These are phyloP conservation scores for Podila clonocystis DNA, from an alignment of 192 early-diverging fungal species.

Conservation along the genomic window DNA sequence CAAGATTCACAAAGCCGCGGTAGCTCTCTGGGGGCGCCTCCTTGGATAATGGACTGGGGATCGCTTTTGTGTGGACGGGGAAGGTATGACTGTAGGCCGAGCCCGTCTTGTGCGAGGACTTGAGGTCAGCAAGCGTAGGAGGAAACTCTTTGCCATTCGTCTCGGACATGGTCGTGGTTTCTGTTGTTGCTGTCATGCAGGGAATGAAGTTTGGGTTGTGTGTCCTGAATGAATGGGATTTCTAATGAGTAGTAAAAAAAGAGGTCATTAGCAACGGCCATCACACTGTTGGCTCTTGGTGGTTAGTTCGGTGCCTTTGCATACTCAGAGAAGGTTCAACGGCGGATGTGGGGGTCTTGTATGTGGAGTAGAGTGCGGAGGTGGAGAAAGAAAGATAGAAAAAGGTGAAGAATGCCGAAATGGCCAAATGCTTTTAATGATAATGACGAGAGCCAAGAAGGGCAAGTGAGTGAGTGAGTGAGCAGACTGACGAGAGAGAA, in stretches of 20 bases:
- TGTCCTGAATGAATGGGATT: not conserved
- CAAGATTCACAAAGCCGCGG: slow-evolving; percentile 84
- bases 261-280: too few relatives aligned
- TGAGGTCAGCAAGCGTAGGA: slow-evolving; percentile 10
- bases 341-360: not conserved
- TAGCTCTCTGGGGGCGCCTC: slow-evolving; percentile 88
- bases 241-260: not conserved
- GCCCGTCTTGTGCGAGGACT: slow-evolving; percentile 13
- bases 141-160: slow-evolving; percentile 6
- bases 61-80: slow-evolving; percentile 70
- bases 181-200: not conserved
- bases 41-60: slow-evolving; percentile 81
- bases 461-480: not conserved
- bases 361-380: not conserved
- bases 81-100: slow-evolving; percentile 51
- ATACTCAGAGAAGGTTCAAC: too few relatives aligned
- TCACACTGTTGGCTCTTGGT: too few relatives aligned
- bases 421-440: not conserved
- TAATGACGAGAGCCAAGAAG: not conserved
- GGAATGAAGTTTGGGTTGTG: not conserved
- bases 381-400: slow-evolving; percentile 4
- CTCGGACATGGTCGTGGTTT: not conserved
- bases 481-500: too few relatives aligned
- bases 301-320: too few relatives aligned
- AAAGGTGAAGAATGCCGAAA: not conserved